phyloP scores from a whole-genome alignment of 805 yeast genomes.

The Yamadazyma paraphyllophila region DNA sequence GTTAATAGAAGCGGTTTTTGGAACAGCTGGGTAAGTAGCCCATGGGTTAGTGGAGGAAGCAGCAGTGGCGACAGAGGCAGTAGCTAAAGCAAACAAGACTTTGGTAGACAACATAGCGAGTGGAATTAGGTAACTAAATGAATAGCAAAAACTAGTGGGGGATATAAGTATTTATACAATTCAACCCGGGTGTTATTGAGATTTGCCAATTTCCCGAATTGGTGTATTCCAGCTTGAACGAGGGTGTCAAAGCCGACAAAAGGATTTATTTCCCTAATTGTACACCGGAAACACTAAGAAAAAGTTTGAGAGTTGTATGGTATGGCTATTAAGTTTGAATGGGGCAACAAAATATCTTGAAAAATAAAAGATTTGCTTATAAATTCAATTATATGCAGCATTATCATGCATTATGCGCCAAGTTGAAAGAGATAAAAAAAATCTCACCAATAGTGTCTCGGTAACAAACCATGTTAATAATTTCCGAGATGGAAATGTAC shows the following conservation, averaged over 20 bases:
- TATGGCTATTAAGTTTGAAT: not conserved
- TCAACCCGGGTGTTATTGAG: not conserved
- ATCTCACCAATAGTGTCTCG: not conserved
- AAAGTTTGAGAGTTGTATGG: not conserved
- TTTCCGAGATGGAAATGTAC: constrained; percentile 1
- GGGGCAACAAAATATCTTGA: not conserved
- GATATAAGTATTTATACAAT: constrained; percentile 1
- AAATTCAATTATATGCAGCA: not conserved
- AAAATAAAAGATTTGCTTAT: not conserved
- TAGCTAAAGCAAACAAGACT: constrained; percentile 14
- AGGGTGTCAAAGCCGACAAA: not conserved
- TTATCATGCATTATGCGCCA: constrained; percentile 12
- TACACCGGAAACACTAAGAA: not conserved
- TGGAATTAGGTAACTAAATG: constrained; percentile 2
- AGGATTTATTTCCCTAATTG: not conserved
- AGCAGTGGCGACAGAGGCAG: constrained; percentile 17
- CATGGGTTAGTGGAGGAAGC: constrained; percentile 21
- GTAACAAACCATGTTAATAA: not conserved
- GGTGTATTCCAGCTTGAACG: not conserved
- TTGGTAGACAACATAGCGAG: constrained; percentile 16
- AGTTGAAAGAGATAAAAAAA: constrained; percentile 8
- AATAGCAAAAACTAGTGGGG: not conserved
- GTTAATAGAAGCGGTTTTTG: constrained; percentile 40
- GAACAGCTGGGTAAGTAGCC: constrained; percentile 33
- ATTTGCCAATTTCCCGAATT: not conserved